These are phyloP conservation scores for Rhododendron griersonianum DNA, from an alignment of 148 eudicot genomes.

Conservation along the genomic window DNA sequence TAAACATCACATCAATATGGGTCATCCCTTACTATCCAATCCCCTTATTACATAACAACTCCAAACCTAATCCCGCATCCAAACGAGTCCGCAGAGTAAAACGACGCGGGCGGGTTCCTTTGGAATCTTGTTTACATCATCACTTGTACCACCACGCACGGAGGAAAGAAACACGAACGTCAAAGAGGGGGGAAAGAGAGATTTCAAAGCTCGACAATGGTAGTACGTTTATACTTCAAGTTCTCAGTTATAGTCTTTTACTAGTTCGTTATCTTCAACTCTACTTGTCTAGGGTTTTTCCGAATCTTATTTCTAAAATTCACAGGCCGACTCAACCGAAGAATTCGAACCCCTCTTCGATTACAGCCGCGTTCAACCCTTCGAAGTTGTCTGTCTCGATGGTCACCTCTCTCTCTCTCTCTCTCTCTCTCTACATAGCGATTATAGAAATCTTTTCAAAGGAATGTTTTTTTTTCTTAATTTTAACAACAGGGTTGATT, in stretches of 20 bases:
- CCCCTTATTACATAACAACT: no score
- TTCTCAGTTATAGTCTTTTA: neutral
- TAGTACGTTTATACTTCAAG: neutral
- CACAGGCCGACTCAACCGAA: conserved; percentile 46
- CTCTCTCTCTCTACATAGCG: neutral
- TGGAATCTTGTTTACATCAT: neutral
- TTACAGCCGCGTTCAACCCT: conserved; percentile 80
- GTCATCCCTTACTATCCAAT: no score
- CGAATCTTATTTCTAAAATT: neutral
- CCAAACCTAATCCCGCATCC: no score
- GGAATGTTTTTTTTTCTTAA: neutral
- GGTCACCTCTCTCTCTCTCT: conserved; percentile 31
- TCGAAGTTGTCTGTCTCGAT: conserved; percentile 35
- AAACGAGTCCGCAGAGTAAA: no score
- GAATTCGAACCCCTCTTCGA: conserved; percentile 89
- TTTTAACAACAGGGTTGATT: neutral
- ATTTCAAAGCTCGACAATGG: neutral
- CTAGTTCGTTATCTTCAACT: neutral
- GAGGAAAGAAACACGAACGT: neutral
- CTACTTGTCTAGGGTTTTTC: conserved; percentile 5
- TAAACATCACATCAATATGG: no score
- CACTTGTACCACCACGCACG: neutral
- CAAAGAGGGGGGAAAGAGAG: neutral
- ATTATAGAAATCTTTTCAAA: neutral
- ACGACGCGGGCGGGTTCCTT: no score